Conservation (phyloP, 345 rosid species). For the Salix purpurea region DNA sequence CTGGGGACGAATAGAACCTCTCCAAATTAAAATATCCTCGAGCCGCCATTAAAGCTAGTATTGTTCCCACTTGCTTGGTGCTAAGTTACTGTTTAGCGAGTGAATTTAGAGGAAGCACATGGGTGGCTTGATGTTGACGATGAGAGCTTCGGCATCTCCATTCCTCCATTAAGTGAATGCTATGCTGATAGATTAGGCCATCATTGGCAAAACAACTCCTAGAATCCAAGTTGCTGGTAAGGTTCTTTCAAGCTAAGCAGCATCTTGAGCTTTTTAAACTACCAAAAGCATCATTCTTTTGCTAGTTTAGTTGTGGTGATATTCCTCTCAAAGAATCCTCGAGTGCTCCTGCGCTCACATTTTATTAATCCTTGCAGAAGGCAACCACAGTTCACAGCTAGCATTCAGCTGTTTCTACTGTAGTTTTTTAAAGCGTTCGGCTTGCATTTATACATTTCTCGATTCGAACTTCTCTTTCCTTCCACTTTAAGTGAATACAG, state of each 20-base stretch:
- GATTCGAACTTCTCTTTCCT: neutral
- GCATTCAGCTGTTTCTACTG: too few relatives aligned
- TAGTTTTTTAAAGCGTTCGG: neutral
- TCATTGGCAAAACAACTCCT: conserved; percentile 14
- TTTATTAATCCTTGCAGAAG: neutral
- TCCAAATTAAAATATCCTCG: neutral
- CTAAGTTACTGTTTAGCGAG: conserved; percentile 13
- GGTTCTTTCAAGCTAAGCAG: conserved; percentile 1
- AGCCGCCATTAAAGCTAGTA: conserved; percentile 24
- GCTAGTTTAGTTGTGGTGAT: conserved; percentile 9
- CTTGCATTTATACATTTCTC: neutral
- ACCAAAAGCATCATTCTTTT: neutral
- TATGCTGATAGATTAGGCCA: conserved; percentile 20
- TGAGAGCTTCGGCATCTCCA: neutral
- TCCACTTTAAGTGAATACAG: neutral
- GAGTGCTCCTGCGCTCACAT: neutral
- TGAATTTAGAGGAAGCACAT: conserved; percentile 19
- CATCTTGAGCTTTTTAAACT: neutral
- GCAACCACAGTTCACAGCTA: neutral
- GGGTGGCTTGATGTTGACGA: conserved; percentile 15
- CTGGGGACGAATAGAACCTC: neutral
- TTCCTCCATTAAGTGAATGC: neutral
- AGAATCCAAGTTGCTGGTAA: neutral
- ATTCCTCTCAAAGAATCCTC: conserved; percentile 7
- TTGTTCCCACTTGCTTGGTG: conserved; percentile 30